Conservation (phyloP, 2,329 filamentous ascomycete genomes). For the Exserohilum rostratum region DNA sequence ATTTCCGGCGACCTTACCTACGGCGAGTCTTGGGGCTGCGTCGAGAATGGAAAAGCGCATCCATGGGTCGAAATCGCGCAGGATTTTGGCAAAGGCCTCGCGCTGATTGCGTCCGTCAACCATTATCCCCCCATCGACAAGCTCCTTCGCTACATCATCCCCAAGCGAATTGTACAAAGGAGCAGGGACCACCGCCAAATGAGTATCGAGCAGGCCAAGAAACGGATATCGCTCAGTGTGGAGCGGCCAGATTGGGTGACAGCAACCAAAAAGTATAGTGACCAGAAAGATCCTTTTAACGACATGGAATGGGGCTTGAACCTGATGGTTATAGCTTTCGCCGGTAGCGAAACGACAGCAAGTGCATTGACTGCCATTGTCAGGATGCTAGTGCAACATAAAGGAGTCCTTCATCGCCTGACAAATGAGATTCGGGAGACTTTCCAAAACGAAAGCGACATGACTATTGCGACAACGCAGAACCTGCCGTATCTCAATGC, state of each 20-base stretch:
- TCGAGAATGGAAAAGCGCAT: constrained; percentile 45
- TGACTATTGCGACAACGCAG: constrained; percentile 25
- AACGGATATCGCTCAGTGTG: constrained; percentile 25
- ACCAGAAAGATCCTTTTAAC: constrained; percentile 24
- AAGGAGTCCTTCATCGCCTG: constrained; percentile 31
- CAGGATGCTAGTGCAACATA: constrained; percentile 41
- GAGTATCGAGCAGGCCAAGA: constrained; percentile 30
- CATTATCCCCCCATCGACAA: constrained; percentile 33
- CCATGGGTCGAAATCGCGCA: constrained; percentile 46
- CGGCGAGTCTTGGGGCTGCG: constrained; percentile 54
- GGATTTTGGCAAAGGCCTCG: constrained; percentile 37
- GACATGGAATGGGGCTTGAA: constrained; percentile 49
- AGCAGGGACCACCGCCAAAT: constrained; percentile 30
- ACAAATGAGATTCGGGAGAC: constrained; percentile 30
- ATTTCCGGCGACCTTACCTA: constrained; percentile 57
- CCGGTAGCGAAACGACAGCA: constrained; percentile 53
- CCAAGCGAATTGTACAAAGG: constrained; percentile 31
- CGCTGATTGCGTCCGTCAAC: constrained; percentile 37
- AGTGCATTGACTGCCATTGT: constrained; percentile 46
- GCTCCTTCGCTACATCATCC: constrained; percentile 31
- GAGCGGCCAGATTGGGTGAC: constrained; percentile 39
- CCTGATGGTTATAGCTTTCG: constrained; percentile 48
- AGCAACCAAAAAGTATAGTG: constrained; percentile 30
- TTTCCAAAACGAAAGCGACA: constrained; percentile 32
- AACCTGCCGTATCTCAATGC: constrained; percentile 37